These are phyloP conservation scores for Tolypocladium ovalisporum DNA, from an alignment of 2,329 filamentous ascomycete genomes.

Conservation along the genomic window DNA sequence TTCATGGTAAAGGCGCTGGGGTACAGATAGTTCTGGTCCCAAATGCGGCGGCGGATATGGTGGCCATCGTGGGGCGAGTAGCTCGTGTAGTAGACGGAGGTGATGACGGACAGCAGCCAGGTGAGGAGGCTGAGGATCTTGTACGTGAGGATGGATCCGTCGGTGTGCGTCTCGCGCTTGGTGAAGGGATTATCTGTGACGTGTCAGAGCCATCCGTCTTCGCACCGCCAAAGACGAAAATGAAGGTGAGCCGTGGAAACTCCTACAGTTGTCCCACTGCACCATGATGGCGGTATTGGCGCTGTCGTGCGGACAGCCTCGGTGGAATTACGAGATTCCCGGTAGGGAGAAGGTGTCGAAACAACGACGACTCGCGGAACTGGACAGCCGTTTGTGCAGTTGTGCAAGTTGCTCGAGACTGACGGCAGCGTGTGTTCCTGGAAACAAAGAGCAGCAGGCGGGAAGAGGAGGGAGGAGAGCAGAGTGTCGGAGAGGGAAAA, in stretches of 20 bases:
- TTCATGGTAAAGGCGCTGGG: conserved; percentile 69
- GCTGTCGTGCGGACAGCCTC: neutral
- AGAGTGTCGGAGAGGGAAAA: neutral
- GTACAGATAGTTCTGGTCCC: conserved; percentile 58
- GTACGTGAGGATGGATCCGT: conserved; percentile 55
- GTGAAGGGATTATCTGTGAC: conserved; percentile 63
- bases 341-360: neutral
- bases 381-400: neutral
- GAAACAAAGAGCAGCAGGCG: neutral
- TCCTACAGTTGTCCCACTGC: neutral
- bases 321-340: neutral
- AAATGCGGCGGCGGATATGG: conserved; percentile 53
- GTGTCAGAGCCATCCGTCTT: neutral
- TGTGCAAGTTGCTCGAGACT: neutral
- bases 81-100: conserved; percentile 65
- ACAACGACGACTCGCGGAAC: neutral
- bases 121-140: conserved; percentile 63
- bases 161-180: conserved; percentile 54
- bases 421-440: neutral
- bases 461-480: neutral
- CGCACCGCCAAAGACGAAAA: neutral
- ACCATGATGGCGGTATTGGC: neutral
- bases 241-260: neutral
- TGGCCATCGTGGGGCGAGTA: conserved; percentile 52
- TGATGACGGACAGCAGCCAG: conserved; percentile 63